Evolutionary conservation across 257 asterid species (phyloP).

Genomic region (Euphrasia confusa): DNA sequence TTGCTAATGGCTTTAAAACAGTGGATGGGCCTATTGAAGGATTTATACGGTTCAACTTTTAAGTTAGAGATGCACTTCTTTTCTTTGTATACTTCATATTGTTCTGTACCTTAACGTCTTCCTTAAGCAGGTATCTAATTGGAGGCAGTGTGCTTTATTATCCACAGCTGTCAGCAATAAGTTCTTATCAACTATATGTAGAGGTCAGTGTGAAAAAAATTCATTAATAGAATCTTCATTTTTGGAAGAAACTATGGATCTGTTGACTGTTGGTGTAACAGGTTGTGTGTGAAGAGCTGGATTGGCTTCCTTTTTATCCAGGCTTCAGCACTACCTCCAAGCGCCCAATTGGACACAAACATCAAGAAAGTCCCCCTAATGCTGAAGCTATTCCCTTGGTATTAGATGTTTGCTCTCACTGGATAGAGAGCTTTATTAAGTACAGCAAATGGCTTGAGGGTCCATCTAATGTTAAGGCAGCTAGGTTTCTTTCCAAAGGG

Average conservation of each 20-base stretch:
- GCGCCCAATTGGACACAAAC: constrained; percentile 48
- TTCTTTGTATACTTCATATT: constrained; percentile 4
- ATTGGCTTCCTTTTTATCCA: constrained; percentile 96
- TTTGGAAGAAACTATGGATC: constrained; percentile 25
- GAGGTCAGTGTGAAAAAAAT: constrained; percentile 72
- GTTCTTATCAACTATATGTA: constrained; percentile 98
- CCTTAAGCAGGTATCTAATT: constrained; percentile 67
- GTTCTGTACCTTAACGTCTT: constrained; percentile 18
- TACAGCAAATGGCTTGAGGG: constrained; percentile 89
- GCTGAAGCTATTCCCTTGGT: constrained; percentile 71
- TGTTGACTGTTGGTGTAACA: constrained; percentile 31
- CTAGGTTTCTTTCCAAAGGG: constrained; percentile 89
- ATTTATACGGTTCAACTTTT: constrained; percentile 59
- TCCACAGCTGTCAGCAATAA: constrained; percentile 94
- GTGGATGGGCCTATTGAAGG: constrained; percentile 70
- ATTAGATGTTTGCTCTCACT: constrained; percentile 78
- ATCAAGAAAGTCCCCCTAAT: constrained; percentile 55
- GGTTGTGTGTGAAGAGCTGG: constrained; percentile 99
- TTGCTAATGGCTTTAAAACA: constrained; percentile 63
- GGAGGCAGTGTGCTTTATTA: constrained; percentile 93
- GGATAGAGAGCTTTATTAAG: constrained; percentile 89
- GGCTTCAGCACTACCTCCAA: constrained; percentile 50
- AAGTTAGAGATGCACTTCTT: constrained; percentile 22
- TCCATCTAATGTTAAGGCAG: constrained; percentile 83
- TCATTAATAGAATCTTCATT: constrained; percentile 21